Base-by-base conservation (phyloP, 1,284 basidiomycete species). In the Ustilago loliicola region DNA sequence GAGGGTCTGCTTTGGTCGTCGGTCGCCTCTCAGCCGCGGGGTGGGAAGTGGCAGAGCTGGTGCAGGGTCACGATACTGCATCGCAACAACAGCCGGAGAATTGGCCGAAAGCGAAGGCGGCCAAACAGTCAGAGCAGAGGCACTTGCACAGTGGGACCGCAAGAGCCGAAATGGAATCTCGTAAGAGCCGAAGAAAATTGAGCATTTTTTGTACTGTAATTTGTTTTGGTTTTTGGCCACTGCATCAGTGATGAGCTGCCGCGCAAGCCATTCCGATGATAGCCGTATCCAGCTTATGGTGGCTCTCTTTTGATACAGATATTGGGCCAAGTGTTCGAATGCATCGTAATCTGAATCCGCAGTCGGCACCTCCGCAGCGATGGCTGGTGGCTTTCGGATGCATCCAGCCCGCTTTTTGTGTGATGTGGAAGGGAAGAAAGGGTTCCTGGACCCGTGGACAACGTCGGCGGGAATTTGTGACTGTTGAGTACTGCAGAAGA, bases 101-200 rank as follows among this genome's bases (percentile, higher is more conserved):
- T 56, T 61, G 59, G 30, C 65, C 65, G 65, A 67, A 60, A 61
- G 27, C 27, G 48, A 34, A 30, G 21, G 38, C n/a, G 8, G 21
- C 5, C 48, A 50, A 29, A 50, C 25, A 29, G 27, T 19, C 27
- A 29, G 9, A 50, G 11, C 13, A 36, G 32, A 48, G 57, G 57
- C 40, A 48, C 40, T 47, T 47, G 8, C 9, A 23, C 47, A 42
- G 55, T n/a, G 21, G 4, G 60, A 47, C 64, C 70, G 70, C 56
- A 47, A 72, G 59, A 50, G 48, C 70, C 70, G 70, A 72, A 66
- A 66, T 6, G 10, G 23, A 51, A 32, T 34, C 29, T 65, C 54
- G 38, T 50, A n/a, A 66, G 58, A 51, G 59, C 68, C 68, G 68
- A 71, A 65, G 55, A 36, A 38, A 19, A 48, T 56, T 38, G 34